Evolutionary conservation across 1,284 basidiomycete species (phyloP).

Genomic region (Chalciporus piperatoides): DNA sequence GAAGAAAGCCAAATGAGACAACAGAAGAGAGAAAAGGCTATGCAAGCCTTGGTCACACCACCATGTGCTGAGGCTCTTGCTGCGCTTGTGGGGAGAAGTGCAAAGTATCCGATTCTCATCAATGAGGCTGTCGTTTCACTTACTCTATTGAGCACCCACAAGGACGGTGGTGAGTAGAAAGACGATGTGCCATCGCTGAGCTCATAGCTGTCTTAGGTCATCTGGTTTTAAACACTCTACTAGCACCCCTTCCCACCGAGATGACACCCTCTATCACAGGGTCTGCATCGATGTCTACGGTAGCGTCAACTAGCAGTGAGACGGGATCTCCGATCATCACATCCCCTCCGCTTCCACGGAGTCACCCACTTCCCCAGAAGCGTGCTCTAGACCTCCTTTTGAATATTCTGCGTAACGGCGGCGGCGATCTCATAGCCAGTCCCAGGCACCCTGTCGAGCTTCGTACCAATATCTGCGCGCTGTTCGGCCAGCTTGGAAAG

Average conservation of each 20-base stretch:
- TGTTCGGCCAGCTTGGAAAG: conserved; percentile 61
- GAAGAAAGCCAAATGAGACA: conserved; percentile 37
- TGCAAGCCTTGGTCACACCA: conserved; percentile 47
- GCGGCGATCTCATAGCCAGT: conserved; percentile 31
- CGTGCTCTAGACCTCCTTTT: conserved; percentile 65
- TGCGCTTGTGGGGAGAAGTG: conserved; percentile 72
- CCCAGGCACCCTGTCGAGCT: conserved; percentile 59
- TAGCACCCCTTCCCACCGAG: conserved; percentile 50
- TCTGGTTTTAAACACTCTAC: conserved; percentile 56
- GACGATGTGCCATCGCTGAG: background rate
- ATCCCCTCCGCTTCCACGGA: conserved; percentile 36
- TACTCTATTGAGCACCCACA: conserved; percentile 67
- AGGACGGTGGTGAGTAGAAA: conserved; percentile 54
- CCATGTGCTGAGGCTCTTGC: conserved; percentile 62
- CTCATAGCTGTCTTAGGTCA: conserved; percentile 42
- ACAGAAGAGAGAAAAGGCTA: conserved; percentile 51
- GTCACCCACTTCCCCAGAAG: conserved; percentile 41
- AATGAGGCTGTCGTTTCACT: conserved; percentile 89
- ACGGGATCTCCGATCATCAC: conserved; percentile 42
- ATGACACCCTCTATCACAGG: conserved; percentile 29
- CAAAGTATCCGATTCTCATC: conserved; percentile 78
- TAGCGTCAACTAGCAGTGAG: conserved; percentile 40
- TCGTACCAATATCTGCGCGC: conserved; percentile 66
- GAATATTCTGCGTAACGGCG: conserved; percentile 51
- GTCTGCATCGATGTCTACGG: conserved; percentile 41